Evolutionary conservation across 305 asterid species (phyloP).

Genomic region (Solanum aculeatissimum): DNA sequence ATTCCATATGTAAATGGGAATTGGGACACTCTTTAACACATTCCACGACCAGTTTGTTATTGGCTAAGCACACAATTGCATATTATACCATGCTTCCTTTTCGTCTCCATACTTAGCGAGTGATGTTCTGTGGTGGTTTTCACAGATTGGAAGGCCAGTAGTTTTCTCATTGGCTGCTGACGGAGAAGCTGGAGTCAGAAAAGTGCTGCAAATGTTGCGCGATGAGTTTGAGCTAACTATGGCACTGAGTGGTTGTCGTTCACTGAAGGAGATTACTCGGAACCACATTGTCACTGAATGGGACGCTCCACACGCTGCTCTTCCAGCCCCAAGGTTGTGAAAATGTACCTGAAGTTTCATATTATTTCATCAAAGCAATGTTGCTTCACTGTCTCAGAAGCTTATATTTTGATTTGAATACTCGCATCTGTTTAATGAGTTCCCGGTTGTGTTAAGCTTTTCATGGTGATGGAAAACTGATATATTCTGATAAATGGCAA

Average conservation of each 20-base stretch:
- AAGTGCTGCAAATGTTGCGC: conserved; percentile 77
- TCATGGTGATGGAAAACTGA: background rate
- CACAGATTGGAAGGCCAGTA: conserved; percentile 87
- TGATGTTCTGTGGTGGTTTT: background rate
- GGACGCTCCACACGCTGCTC: conserved; percentile 51
- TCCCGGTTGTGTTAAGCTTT: conserved; percentile 6
- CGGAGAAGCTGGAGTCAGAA: conserved; percentile 76
- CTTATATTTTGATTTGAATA: conserved; percentile 2
- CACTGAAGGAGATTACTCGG: conserved; percentile 68
- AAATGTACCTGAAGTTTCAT: conserved; percentile 2
- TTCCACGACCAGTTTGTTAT: background rate
- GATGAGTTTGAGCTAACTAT: conserved; percentile 88
- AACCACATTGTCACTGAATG: conserved; percentile 62
- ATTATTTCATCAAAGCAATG: background rate
- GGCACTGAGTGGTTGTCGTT: conserved; percentile 84
- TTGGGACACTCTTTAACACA: background rate
- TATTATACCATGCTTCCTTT: background rate
- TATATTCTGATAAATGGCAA: conserved; percentile 15
- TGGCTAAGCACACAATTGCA: background rate
- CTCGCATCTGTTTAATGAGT: conserved; percentile 21
- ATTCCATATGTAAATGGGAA: background rate
- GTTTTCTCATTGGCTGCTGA: conserved; percentile 81
- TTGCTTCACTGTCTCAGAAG: conserved; percentile 11
- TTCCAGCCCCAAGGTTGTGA: conserved; percentile 51
- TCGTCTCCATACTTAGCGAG: background rate